Evolutionary conservation across 2,329 filamentous ascomycete genomes (phyloP), one percentile per base, ranked within the genome.

Genomic region (Atkinsonella texensis): DNA sequence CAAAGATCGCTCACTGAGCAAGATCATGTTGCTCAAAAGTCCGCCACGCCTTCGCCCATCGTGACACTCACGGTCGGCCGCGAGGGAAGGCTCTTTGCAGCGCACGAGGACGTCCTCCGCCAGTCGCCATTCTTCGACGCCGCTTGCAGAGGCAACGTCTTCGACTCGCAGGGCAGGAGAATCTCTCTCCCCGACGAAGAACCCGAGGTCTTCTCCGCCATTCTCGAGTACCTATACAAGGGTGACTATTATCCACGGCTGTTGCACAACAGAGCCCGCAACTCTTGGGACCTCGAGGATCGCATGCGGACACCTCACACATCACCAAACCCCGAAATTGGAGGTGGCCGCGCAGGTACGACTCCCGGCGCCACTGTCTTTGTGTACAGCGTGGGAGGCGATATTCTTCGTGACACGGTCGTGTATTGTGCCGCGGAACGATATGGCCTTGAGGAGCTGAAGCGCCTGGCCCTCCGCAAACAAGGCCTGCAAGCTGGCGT

Each of bases 171-270:
- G 83, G 87, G 74, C 80, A 87, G 81, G 81, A 89, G 80, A 69
- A 84, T 80, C 75, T 86, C 75, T 75, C 85, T 79, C 63, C 75
- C 75, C 57, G 75, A 80, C 63, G 85, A 87, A 77, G 88, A 95
- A 74, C 89, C 90, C 60, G 89, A 95, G 75, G 80, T 94, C 68
- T 87, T 96, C 71, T 94, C 89, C 67, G 90, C 86, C 64, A 77
- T 96, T 63, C 88, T 96, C 73, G 90, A 96, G 75, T 96, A 90
- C 69, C 82, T 96, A 59, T 96, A 96, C 84, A 95, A 94, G 76
- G 89, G 87, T 59, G 89, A 95, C 77, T 95, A 95, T 74, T 93
- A 87, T 70, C 90, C 90, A 52, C 87, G 89, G 69, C 77, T 96
- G 73, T 66, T 95, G 60, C 87, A 89, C 70, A 87, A 87, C 79